Conservation (phyloP, 257 asterid species). For the Solanum chilense region DNA sequence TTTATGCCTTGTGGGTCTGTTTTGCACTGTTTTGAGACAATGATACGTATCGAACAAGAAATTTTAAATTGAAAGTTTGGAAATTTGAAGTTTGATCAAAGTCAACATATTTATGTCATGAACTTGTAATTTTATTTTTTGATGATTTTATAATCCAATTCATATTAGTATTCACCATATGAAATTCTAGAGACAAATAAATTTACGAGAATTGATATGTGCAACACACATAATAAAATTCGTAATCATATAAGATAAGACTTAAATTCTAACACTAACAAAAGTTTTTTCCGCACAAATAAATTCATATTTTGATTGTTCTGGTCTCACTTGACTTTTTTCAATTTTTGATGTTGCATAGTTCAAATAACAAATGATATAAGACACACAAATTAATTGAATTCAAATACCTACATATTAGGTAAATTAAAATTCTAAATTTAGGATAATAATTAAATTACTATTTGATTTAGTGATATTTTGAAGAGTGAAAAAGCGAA, state of each 20-base stretch:
- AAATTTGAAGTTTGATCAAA: too few relatives aligned
- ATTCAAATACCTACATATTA: not conserved
- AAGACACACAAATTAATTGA: not conserved
- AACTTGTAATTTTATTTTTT: not conserved
- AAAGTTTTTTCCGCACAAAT: not conserved
- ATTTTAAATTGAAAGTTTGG: too few relatives aligned
- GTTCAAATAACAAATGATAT: too few relatives aligned
- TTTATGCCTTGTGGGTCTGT: too few relatives aligned
- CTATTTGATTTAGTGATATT: not conserved
- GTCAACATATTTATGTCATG: not conserved
- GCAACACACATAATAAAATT: not conserved
- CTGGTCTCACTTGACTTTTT: not conserved
- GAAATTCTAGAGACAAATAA: not conserved
- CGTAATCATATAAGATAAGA: not conserved
- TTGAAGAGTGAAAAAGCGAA: not conserved
- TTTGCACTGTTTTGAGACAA: too few relatives aligned
- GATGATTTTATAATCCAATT: not conserved
- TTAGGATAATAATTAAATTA: not conserved
- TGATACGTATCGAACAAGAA: too few relatives aligned
- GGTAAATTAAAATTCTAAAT: not conserved
- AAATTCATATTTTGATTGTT: not conserved
- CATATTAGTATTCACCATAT: not conserved
- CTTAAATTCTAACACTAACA: not conserved
- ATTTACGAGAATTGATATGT: not conserved
- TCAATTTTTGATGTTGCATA: not conserved